These are phyloP conservation scores for Wallacemonas sp. DNA, from an alignment of 208 protist genomes.

Conservation along the genomic window DNA sequence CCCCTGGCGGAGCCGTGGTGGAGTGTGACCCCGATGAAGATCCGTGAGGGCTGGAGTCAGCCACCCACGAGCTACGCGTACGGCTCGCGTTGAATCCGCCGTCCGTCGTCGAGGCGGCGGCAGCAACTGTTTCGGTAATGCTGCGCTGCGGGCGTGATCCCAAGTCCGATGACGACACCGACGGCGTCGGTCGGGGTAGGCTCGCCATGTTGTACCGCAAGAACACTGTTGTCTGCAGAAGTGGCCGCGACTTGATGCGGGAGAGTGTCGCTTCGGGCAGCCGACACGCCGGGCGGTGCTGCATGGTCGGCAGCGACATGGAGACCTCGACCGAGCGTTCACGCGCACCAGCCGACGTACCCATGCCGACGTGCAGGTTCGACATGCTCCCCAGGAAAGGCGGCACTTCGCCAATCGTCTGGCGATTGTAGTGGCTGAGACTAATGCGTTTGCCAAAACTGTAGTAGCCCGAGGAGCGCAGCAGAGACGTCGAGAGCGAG, in stretches of 20 bases:
- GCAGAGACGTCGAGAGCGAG: conserved; percentile 29
- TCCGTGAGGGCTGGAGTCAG: too few species aligned
- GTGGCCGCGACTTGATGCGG: conserved; percentile 40
- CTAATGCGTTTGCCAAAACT: conserved; percentile 52
- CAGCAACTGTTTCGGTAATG: background rate
- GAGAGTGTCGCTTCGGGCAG: conserved; percentile 29
- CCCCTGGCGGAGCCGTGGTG: background rate
- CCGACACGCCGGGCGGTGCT: conserved; percentile 1
- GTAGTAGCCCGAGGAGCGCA: conserved; percentile 66
- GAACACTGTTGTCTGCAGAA: conserved; percentile 76
- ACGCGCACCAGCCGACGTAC: background rate
- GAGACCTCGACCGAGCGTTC: background rate
- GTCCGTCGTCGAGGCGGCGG: background rate
- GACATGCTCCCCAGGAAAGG: conserved; percentile 36
- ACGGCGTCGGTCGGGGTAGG: background rate
- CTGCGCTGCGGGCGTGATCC: background rate
- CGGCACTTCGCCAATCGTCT: conserved; percentile 34
- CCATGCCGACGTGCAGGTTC: background rate
- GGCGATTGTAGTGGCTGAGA: conserved; percentile 47
- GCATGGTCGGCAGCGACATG: background rate
- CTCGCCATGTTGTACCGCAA: conserved; percentile 18
- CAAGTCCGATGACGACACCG: background rate
- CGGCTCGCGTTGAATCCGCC: background rate
- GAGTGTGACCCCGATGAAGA: background rate
- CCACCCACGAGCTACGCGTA: background rate